Evolutionary conservation across 805 yeast species (phyloP).

Genomic region (Wickerhamiella brachini): DNA sequence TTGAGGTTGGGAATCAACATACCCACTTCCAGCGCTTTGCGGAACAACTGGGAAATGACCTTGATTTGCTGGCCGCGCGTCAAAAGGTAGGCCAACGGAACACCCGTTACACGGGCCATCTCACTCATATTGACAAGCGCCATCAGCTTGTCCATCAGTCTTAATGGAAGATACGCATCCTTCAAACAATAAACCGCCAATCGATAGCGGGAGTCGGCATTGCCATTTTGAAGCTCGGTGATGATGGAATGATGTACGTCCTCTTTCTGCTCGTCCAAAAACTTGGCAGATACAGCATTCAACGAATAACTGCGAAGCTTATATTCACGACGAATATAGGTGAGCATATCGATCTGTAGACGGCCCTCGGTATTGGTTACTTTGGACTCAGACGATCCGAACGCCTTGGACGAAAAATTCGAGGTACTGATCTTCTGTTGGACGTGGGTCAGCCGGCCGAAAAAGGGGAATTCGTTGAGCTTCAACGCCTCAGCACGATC

Average conservation of each 20-base stretch:
- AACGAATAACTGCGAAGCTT: conserved; percentile 88
- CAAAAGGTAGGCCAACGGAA: conserved; percentile 80
- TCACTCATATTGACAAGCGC: conserved; percentile 93
- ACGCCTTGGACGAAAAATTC: conserved; percentile 84
- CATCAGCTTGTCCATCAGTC: conserved; percentile 86
- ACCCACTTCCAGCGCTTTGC: conserved; percentile 79
- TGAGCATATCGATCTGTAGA: conserved; percentile 84
- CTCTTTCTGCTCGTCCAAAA: conserved; percentile 89
- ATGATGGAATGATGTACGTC: conserved; percentile 96
- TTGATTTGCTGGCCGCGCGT: conserved; percentile 96
- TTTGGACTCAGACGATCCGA: conserved; percentile 89
- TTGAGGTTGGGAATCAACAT: conserved; percentile 84
- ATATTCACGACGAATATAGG: conserved; percentile 87
- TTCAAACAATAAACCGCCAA: conserved; percentile 94
- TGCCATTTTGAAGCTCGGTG: conserved; percentile 87
- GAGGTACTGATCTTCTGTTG: conserved; percentile 72
- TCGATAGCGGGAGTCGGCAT: conserved; percentile 81
- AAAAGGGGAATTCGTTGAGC: conserved; percentile 60
- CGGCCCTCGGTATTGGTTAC: conserved; percentile 90
- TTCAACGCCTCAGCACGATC: conserved; percentile 72
- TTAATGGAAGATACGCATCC: conserved; percentile 84
- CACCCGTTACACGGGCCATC: conserved; percentile 99
- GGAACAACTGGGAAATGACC: conserved; percentile 85
- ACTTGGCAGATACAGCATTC: conserved; percentile 90
- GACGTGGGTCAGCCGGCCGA: conserved; percentile 57